A percentile compares a stretch with the other conserved stretches of the same genome.
Evolutionary conservation across 805 yeast species (phyloP).

Genomic region (Candida sanyiensis): DNA sequence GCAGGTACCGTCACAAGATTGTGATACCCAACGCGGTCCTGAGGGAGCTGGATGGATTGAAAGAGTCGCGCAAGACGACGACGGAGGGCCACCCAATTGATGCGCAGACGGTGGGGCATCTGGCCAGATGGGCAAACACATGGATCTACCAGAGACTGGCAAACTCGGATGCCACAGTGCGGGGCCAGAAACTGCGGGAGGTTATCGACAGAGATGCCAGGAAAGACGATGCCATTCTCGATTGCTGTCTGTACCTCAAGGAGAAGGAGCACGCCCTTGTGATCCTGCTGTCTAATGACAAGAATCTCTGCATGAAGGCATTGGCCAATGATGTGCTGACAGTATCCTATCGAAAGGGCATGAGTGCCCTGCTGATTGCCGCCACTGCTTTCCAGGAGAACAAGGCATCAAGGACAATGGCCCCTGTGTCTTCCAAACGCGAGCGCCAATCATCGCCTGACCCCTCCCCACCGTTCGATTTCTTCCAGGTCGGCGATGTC

Average conservation of each 20-base stretch:
- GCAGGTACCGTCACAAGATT: constrained; percentile 40
- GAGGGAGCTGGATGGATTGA: constrained; percentile 79
- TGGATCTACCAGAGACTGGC: constrained; percentile 70
- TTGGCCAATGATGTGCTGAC: constrained; percentile 60
- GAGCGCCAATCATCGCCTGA: too few species aligned
- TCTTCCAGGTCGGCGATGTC: background rate
- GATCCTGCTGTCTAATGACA: constrained; percentile 73
- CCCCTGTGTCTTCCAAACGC: too few species aligned
- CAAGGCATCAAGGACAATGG: too few species aligned
- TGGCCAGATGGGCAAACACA: constrained; percentile 68
- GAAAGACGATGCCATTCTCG: constrained; percentile 81
- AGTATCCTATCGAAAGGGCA: constrained; percentile 40
- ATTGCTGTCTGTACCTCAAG: constrained; percentile 69
- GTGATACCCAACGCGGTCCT: constrained; percentile 69
- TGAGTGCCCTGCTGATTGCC: constrained; percentile 46
- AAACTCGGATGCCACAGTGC: constrained; percentile 40
- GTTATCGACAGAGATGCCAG: constrained; percentile 36
- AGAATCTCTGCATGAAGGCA: constrained; percentile 76
- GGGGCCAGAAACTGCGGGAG: constrained; percentile 62
- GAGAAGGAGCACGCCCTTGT: constrained; percentile 37
- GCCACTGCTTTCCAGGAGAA: constrained; percentile 34
- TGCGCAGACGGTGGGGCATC: constrained; percentile 39
- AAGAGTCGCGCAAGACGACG: constrained; percentile 34
- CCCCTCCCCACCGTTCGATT: too few species aligned
- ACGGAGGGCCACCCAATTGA: constrained; percentile 8